Evolutionary conservation across 805 yeast genomes (phyloP).

Genomic region (Tetrapisispora namnaoensis): DNA sequence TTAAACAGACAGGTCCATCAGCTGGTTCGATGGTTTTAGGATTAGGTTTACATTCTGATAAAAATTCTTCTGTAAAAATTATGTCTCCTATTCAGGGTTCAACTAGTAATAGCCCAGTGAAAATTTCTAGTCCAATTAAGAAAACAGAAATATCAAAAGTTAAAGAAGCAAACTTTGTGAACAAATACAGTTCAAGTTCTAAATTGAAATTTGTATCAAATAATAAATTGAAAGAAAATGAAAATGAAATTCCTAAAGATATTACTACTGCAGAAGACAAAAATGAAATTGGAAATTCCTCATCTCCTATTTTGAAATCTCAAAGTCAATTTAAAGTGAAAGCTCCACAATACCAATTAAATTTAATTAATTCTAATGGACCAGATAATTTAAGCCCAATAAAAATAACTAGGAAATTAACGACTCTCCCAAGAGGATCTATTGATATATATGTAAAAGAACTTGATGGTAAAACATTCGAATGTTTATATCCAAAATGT

Average conservation of each 20-base stretch:
- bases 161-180: background rate
- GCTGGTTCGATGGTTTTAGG: constrained; percentile 8
- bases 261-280: background rate
- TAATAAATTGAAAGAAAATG: constrained; percentile 17
- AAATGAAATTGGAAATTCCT: constrained; percentile 9
- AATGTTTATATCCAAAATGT: constrained; percentile 70
- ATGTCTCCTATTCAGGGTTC: constrained; percentile 27
- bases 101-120: constrained; percentile 18
- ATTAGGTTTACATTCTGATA: constrained; percentile 12
- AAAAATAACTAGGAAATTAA: constrained; percentile 23
- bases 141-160: background rate
- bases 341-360: constrained; percentile 13
- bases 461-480: constrained; percentile 63
- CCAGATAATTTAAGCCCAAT: constrained; percentile 6
- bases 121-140: background rate
- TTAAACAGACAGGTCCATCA: background rate
- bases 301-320: constrained; percentile 38
- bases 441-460: constrained; percentile 77
- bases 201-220: constrained; percentile 5
- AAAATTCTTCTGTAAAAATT: background rate
- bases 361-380: constrained; percentile 4
- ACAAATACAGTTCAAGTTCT: background rate
- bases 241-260: background rate
- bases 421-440: constrained; percentile 70
- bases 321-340: constrained; percentile 22